Conservation (phyloP, 495 filamentous ascomycete genomes). For the Xylaria venustula region DNA sequence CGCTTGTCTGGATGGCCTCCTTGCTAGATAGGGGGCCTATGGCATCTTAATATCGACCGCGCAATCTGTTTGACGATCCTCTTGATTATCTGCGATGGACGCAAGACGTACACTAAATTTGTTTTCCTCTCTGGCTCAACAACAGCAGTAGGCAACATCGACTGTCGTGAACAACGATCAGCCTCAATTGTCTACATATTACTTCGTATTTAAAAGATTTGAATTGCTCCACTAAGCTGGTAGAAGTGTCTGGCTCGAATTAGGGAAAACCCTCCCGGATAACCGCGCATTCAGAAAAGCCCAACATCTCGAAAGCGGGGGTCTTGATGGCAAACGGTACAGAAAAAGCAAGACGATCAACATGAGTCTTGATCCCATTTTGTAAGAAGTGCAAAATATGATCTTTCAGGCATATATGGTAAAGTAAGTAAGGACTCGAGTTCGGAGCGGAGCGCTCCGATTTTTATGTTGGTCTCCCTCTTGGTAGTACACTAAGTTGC, state of each 20-base stretch:
- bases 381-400: no score
- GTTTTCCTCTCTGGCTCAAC: no score
- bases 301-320: conserved; percentile 48
- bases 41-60: no score
- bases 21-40: background rate
- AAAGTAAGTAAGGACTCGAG: background rate
- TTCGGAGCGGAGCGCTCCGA: background rate
- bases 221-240: conserved; percentile 27
- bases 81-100: no score
- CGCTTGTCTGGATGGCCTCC: conserved; percentile 5
- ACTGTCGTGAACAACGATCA: no score
- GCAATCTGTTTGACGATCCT: no score
- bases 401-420: background rate
- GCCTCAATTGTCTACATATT: no score
- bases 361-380: background rate
- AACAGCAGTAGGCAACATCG: no score
- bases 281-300: conserved; percentile 32
- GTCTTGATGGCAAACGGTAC: background rate
- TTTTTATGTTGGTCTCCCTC: background rate
- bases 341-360: background rate
- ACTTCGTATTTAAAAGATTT: no score
- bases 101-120: no score
- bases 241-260: conserved; percentile 29
- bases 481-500: no score
- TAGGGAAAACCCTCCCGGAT: conserved; percentile 40